These are phyloP conservation scores for Cryphonectria nitschkei DNA, from an alignment of 2,329 filamentous ascomycete species.

Conservation along the genomic window DNA sequence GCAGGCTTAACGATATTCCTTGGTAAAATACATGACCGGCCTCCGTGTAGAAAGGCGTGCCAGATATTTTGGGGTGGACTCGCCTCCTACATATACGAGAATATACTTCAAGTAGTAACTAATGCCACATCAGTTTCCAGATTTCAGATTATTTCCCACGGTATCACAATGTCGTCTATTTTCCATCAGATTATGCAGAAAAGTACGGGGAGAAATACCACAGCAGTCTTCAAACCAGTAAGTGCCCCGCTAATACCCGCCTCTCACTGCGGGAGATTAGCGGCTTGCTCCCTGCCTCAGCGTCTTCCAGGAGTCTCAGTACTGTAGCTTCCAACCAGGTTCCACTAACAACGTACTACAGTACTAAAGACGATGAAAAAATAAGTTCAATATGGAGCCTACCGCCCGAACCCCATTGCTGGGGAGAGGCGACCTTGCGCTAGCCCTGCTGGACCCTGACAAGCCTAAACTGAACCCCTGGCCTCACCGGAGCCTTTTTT, in stretches of 20 bases:
- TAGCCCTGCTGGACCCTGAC: slow-evolving; percentile 3
- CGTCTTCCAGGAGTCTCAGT: not conserved
- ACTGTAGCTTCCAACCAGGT: not conserved
- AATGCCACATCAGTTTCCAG: not conserved
- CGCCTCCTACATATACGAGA: too few relatives aligned
- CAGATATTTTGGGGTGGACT: too few relatives aligned
- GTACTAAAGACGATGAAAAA: too few relatives aligned
- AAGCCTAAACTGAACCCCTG: not conserved
- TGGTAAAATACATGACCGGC: not conserved
- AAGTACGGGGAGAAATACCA: not conserved
- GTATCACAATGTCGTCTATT: not conserved
- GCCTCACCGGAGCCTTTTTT: not conserved
- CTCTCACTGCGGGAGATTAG: not conserved
- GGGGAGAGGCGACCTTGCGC: not conserved
- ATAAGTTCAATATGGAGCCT: not conserved
- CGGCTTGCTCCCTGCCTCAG: not conserved
- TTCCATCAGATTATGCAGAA: not conserved
- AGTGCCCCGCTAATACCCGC: slow-evolving; percentile 24
- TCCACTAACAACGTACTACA: not conserved
- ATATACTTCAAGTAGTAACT: not conserved
- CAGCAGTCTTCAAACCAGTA: not conserved
- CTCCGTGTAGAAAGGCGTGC: not conserved
- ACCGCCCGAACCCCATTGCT: not conserved
- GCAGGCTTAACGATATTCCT: not conserved
- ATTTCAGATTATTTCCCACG: not conserved